A percentile compares a stretch with the other conserved stretches of the same genome.
Conservation (phyloP, 2,329 filamentous ascomycete species). For the Aspergillus japonicus region DNA sequence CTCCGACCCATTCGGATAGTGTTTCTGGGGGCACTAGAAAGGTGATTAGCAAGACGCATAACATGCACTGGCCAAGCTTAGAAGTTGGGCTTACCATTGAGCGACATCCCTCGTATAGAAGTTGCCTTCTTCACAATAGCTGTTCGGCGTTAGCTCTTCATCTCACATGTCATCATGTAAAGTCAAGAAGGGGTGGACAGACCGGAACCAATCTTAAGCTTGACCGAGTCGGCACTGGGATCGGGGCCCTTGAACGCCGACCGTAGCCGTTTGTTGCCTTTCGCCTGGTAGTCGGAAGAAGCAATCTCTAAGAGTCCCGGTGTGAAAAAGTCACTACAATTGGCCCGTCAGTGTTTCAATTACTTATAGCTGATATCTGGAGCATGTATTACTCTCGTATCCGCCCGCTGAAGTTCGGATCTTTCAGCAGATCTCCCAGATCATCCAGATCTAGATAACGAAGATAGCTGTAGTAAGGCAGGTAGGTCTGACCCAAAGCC, state of each 20-base stretch:
- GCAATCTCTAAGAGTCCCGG: conserved; percentile 39
- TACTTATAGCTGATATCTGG: neutral
- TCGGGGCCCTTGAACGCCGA: conserved; percentile 17
- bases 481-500: conserved; percentile 59
- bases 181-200: conserved; percentile 10
- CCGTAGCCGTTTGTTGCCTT: conserved; percentile 24
- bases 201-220: conserved; percentile 53
- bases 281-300: conserved; percentile 18
- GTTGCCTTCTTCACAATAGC: conserved; percentile 49
- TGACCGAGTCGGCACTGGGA: conserved; percentile 37
- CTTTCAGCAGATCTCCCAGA: conserved; percentile 58
- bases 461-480: conserved; percentile 69
- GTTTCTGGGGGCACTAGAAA: conserved; percentile 49
- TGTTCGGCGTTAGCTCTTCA: conserved; percentile 20
- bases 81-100: conserved; percentile 41
- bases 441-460: conserved; percentile 63
- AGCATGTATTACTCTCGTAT: conserved; percentile 52
- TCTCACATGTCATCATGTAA: neutral
- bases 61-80: neutral
- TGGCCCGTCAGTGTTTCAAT: conserved; percentile 7
- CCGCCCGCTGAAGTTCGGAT: conserved; percentile 58
- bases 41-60: conserved; percentile 2
- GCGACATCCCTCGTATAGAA: conserved; percentile 60
- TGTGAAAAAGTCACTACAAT: conserved; percentile 51
- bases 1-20: conserved; percentile 59